Conservation (phyloP, 2,329 filamentous ascomycete genomes). For the Cryphonectria carpinicola region DNA sequence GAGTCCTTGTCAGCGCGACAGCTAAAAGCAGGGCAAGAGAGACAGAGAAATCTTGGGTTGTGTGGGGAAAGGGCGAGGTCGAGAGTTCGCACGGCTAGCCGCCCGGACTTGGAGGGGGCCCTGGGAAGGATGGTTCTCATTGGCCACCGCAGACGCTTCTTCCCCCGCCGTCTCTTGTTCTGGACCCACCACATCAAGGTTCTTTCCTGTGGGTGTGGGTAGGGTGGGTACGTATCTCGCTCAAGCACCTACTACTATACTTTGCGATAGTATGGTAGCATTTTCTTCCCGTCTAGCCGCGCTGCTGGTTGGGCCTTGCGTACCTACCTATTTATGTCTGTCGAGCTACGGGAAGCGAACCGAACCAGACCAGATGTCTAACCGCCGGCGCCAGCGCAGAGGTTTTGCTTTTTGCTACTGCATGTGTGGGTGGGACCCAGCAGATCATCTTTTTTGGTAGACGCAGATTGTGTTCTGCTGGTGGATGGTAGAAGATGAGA, state of each 20-base stretch:
- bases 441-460: not conserved
- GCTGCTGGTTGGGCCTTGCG: not conserved
- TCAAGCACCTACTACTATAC: not conserved
- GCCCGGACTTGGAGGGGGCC: constrained; percentile 11
- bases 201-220: not conserved
- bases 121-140: not conserved
- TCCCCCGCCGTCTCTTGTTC: constrained; percentile 2
- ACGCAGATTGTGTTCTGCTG: constrained; percentile 13
- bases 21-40: not conserved
- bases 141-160: constrained; percentile 12
- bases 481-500: not conserved
- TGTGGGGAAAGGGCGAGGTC: constrained; percentile 1
- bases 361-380: constrained; percentile 6
- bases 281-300: constrained; percentile 1
- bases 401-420: not conserved
- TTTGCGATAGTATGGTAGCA: not conserved
- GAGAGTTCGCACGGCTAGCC: constrained; percentile 26
- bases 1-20: not conserved
- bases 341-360: constrained; percentile 1
- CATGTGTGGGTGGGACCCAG: not conserved
- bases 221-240: not conserved
- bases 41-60: not conserved
- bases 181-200: not conserved
- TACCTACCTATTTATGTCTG: constrained; percentile 6
- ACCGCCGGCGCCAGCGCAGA: constrained; percentile 13